Conservation (phyloP, 163 green algal genomes). For the Scenedesmus sp. region DNA sequence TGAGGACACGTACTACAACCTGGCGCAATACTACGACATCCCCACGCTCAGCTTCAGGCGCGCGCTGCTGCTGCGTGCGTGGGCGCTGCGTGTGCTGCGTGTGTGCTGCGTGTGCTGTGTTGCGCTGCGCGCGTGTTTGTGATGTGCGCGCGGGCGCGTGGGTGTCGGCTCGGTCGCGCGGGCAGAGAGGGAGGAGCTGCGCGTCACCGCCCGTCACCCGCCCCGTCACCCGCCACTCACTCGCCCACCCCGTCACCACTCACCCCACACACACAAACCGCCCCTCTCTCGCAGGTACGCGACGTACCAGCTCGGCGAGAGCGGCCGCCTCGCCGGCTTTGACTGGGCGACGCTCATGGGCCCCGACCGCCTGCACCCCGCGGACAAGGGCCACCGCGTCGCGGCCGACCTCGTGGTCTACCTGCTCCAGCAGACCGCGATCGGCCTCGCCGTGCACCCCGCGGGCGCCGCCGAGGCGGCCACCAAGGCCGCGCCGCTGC, state of each 20-base stretch:
- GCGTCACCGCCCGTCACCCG: too few relatives aligned
- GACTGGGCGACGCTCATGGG: slow-evolving; percentile 40
- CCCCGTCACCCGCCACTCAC: background rate
- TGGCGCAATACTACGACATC: slow-evolving; percentile 52
- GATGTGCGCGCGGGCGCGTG: background rate
- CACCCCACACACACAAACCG: background rate
- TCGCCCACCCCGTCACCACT: background rate
- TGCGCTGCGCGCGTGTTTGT: background rate
- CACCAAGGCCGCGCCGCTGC: background rate
- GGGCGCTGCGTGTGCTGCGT: background rate
- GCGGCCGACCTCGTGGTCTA: slow-evolving; percentile 47
- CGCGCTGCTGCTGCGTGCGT: background rate
- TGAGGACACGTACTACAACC: slow-evolving; percentile 49
- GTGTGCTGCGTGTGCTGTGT: background rate
- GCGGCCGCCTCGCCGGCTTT: slow-evolving; percentile 9
- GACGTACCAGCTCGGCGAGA: slow-evolving; percentile 37
- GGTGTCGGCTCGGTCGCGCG: background rate
- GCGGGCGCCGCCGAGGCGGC: slow-evolving; percentile 10
- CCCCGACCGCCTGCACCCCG: slow-evolving; percentile 39
- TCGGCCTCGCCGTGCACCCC: slow-evolving; percentile 39
- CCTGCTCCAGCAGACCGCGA: slow-evolving; percentile 44
- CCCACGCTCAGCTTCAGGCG: slow-evolving; percentile 42
- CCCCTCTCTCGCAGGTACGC: slow-evolving; percentile 21
- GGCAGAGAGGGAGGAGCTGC: too few relatives aligned
- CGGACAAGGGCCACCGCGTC: slow-evolving; percentile 43